Evolutionary conservation across 805 yeast species (phyloP).

Genomic region (Candida tallmaniae): DNA sequence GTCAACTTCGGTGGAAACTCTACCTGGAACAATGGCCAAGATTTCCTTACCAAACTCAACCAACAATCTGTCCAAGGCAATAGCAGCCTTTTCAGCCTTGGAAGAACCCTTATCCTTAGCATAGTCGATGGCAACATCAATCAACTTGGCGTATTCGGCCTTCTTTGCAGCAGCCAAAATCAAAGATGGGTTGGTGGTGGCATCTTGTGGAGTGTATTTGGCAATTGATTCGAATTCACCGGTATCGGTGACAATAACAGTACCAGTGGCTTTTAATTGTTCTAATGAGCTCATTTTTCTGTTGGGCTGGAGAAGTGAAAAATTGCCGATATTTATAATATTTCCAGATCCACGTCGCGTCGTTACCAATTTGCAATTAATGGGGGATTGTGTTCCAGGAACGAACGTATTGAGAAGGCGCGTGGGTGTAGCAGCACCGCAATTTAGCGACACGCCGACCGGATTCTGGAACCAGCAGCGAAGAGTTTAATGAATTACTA

Average conservation of each 20-base stretch:
- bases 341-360: too few species aligned
- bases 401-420: too few species aligned
- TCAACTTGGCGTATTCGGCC: constrained; percentile 80
- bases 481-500: too few species aligned
- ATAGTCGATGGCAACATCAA: constrained; percentile 86
- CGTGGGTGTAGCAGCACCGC: too few species aligned
- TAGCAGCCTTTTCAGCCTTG: constrained; percentile 64
- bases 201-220: constrained; percentile 97
- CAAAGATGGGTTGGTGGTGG: constrained; percentile 97
- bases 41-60: constrained; percentile 96
- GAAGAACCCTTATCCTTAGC: constrained; percentile 56
- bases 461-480: too few species aligned
- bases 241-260: constrained; percentile 96
- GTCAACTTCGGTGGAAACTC: constrained; percentile 98
- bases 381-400: too few species aligned
- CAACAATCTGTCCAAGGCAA: constrained; percentile 86
- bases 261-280: constrained; percentile 91
- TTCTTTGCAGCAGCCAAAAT: constrained; percentile 93
- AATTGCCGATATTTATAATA: too few species aligned
- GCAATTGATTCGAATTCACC: constrained; percentile 99
- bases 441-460: too few species aligned
- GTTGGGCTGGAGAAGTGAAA: too few species aligned
- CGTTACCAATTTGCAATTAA: too few species aligned
- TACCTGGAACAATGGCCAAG: constrained; percentile 93
- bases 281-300: constrained; percentile 54